Evolutionary conservation across 139 green algal species (phyloP).

Genomic region (Mesotaenium endlicherianum): DNA sequence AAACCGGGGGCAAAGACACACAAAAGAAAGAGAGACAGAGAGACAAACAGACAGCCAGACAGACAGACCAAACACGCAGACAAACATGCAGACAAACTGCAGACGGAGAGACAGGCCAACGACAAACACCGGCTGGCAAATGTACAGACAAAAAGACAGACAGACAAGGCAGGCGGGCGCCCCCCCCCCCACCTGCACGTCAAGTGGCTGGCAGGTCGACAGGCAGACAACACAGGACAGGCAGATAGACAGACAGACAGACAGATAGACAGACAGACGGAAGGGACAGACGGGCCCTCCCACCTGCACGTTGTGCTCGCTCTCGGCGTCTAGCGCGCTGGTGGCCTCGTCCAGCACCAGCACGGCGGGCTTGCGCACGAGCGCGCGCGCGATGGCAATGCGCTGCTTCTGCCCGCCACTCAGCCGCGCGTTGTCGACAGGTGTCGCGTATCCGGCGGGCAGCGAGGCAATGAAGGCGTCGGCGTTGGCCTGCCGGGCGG

Average conservation of each 20-base stretch:
- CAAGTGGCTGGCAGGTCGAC: too few relatives aligned
- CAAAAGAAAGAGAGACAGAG: not conserved
- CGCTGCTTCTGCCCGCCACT: slow-evolving; percentile 66
- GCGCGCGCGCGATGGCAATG: slow-evolving; percentile 72
- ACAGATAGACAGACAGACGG: not conserved
- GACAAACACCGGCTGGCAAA: not conserved
- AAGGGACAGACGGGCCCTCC: not conserved
- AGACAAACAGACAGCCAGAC: not conserved
- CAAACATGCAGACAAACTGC: not conserved
- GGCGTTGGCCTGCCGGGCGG: slow-evolving; percentile 73
- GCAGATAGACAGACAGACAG: not conserved
- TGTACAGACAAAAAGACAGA: not conserved
- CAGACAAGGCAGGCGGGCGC: too few relatives aligned
- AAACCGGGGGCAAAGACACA: too few relatives aligned
- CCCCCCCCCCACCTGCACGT: too few relatives aligned
- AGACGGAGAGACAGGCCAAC: not conserved
- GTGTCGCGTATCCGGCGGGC: slow-evolving; percentile 74
- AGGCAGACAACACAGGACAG: not conserved
- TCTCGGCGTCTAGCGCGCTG: slow-evolving; percentile 72
- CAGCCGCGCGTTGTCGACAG: slow-evolving; percentile 29
- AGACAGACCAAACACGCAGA: not conserved
- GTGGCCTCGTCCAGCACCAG: slow-evolving; percentile 91
- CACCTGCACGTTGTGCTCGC: slow-evolving; percentile 75
- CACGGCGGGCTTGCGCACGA: slow-evolving; percentile 69
- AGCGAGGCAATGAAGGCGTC: slow-evolving; percentile 69